These are phyloP conservation scores for Entonaema liquescens DNA, from an alignment of 495 filamentous ascomycete genomes.

Conservation along the genomic window DNA sequence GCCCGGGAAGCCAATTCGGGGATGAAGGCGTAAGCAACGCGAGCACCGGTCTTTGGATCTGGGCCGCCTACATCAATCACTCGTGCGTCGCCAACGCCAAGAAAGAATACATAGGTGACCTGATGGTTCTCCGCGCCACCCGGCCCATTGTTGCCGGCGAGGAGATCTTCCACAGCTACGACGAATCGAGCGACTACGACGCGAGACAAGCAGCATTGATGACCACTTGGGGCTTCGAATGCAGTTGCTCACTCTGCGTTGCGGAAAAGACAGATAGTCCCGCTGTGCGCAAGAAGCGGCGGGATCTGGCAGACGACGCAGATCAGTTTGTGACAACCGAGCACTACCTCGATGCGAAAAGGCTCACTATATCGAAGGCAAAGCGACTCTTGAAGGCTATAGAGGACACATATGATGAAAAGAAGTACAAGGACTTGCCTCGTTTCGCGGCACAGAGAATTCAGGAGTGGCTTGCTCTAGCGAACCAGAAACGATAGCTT, in stretches of 20 bases:
- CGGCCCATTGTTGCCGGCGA: slow-evolving; percentile 52
- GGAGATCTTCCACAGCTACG: slow-evolving; percentile 52
- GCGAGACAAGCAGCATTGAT: slow-evolving; percentile 26
- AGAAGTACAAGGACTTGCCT: slow-evolving; percentile 45
- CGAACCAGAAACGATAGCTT: background rate
- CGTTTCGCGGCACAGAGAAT: slow-evolving; percentile 40
- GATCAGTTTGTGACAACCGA: slow-evolving; percentile 42
- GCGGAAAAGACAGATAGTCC: slow-evolving; percentile 44
- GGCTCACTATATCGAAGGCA: slow-evolving; percentile 41
- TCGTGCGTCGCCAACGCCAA: slow-evolving; percentile 56
- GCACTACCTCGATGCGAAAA: slow-evolving; percentile 37
- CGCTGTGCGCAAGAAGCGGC: slow-evolving; percentile 43
- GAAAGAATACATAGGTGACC: slow-evolving; percentile 62
- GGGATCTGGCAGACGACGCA: slow-evolving; percentile 43
- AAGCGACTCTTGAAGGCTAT: slow-evolving; percentile 41
- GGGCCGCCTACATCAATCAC: slow-evolving; percentile 63
- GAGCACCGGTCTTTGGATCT: slow-evolving; percentile 57
- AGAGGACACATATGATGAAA: slow-evolving; percentile 46
- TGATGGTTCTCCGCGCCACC: slow-evolving; percentile 63
- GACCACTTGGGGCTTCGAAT: slow-evolving; percentile 55
- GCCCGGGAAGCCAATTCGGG: slow-evolving; percentile 35
- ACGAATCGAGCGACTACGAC: slow-evolving; percentile 21
- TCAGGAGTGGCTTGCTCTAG: slow-evolving; percentile 44
- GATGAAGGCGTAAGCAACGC: slow-evolving; percentile 41
- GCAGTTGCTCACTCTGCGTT: slow-evolving; percentile 52